Conservation (phyloP, 2,329 filamentous ascomycete genomes). For the Dactylonectria macrodidyma region DNA sequence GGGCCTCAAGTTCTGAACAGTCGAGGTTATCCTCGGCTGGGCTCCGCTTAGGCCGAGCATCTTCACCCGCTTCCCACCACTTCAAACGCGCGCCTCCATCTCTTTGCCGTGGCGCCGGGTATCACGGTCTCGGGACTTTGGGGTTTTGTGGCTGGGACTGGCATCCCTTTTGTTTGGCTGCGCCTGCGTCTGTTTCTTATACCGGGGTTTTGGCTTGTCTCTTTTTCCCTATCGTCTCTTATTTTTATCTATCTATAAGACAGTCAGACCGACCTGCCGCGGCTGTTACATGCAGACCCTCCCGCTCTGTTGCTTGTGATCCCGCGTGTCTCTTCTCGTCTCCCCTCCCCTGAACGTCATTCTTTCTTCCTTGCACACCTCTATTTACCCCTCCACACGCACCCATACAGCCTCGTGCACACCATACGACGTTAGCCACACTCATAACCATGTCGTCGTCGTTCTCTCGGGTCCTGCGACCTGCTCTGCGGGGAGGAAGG, state of each 20-base stretch:
- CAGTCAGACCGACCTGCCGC: not conserved
- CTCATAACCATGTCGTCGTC: slow-evolving; percentile 58
- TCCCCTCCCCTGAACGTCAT: not conserved
- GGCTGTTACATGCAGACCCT: slow-evolving; percentile 7
- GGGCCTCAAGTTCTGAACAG: not conserved
- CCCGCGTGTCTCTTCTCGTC: not conserved
- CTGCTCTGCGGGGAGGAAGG: slow-evolving; percentile 64
- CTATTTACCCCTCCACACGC: not conserved
- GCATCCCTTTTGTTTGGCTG: not conserved
- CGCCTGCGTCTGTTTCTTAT: not conserved
- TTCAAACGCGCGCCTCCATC: not conserved
- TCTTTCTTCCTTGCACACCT: not conserved
- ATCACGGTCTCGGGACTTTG: not conserved
- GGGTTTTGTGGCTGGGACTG: not conserved
- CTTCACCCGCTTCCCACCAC: slow-evolving; percentile 5
- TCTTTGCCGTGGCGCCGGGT: slow-evolving; percentile 5
- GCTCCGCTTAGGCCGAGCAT: slow-evolving; percentile 24
- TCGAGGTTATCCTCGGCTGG: slow-evolving; percentile 37
- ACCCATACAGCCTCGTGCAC: not conserved
- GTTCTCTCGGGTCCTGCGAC: slow-evolving; percentile 66
- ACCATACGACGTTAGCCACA: not conserved
- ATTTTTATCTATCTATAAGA: not conserved
- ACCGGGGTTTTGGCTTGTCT: not conserved
- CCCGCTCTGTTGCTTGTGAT: slow-evolving; percentile 1
- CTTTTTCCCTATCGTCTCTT: not conserved